Conservation (phyloP, 129 eudicot species). For the Centella asiatica region DNA sequence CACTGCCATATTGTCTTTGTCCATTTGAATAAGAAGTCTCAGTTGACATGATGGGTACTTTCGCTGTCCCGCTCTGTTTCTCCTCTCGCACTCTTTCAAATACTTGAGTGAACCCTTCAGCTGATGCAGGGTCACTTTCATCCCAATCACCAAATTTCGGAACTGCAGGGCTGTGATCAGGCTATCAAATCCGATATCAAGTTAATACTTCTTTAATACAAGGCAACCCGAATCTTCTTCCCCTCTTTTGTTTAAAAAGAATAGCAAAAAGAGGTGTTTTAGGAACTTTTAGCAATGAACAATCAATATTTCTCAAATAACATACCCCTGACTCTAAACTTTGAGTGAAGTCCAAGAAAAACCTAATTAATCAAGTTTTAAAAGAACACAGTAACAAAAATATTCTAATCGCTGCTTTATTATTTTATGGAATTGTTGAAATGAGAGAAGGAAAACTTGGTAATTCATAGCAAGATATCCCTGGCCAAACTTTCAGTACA, state of each 20-base stretch:
- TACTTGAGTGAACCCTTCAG: slow-evolving; percentile 64
- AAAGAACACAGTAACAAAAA: neutral
- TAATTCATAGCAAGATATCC: neutral
- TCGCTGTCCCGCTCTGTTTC: slow-evolving; percentile 56
- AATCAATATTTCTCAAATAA: neutral
- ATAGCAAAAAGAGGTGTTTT: neutral
- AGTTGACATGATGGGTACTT: slow-evolving; percentile 42
- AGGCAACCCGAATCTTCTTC: neutral
- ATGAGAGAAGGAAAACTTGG: neutral
- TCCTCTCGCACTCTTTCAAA: slow-evolving; percentile 68
- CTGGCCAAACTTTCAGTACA: neutral
- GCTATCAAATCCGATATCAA: slow-evolving; percentile 2
- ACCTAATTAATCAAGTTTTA: neutral
- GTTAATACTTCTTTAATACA: slow-evolving; percentile 1
- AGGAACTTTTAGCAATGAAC: neutral
- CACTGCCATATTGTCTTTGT: slow-evolving; percentile 33
- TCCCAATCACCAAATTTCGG: slow-evolving; percentile 91
- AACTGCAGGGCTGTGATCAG: slow-evolving; percentile 18
- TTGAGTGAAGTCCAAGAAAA: neutral
- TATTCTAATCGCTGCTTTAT: neutral
- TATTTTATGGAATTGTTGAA: neutral
- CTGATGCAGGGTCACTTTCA: slow-evolving; percentile 71
- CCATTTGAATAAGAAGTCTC: slow-evolving; percentile 43
- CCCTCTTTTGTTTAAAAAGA: neutral
- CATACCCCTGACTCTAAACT: neutral